phyloP scores from a whole-genome alignment of 208 protist genomes.

The Leishmania aethiopica region DNA sequence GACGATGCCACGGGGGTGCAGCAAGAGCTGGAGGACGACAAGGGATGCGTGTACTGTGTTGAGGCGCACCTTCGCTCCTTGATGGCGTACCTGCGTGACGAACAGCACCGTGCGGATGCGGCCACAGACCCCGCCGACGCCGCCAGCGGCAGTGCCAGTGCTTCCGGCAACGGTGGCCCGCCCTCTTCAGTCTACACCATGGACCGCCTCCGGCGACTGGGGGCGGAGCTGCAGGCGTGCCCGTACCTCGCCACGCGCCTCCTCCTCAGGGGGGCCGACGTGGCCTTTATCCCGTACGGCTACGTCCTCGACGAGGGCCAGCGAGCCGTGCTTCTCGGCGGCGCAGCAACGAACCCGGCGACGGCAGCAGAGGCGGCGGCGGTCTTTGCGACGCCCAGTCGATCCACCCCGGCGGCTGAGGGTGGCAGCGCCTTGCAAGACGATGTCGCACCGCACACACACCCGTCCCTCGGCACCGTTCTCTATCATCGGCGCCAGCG shows the following conservation, averaged over 20 bases:
- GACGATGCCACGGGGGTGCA: not conserved
- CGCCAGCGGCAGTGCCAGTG: not conserved
- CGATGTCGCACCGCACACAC: not conserved
- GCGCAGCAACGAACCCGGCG: slow-evolving; percentile 55
- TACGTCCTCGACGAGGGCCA: slow-evolving; percentile 73
- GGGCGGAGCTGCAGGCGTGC: slow-evolving; percentile 63
- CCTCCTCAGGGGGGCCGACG: slow-evolving; percentile 66
- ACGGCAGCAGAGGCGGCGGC: slow-evolving; percentile 39
- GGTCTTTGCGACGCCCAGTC: not conserved
- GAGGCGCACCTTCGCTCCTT: slow-evolving; percentile 32
- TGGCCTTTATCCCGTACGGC: slow-evolving; percentile 85
- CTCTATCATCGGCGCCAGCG: slow-evolving; percentile 34
- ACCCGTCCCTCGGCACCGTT: slow-evolving; percentile 20
- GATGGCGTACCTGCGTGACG: slow-evolving; percentile 20
- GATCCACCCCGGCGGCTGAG: not conserved
- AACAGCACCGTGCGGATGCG: slow-evolving; percentile 18
- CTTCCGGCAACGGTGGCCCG: not conserved
- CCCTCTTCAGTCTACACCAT: slow-evolving; percentile 36
- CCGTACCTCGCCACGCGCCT: slow-evolving; percentile 79
- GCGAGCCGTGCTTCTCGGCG: slow-evolving; percentile 69
- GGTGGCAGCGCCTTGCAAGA: not conserved
- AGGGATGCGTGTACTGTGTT: slow-evolving; percentile 47
- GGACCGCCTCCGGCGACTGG: slow-evolving; percentile 53
- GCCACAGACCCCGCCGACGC: not conserved
- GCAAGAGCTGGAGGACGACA: slow-evolving; percentile 18